Conservation (phyloP, 352 stramenopile genomes). For the Blastocystis hominis region DNA sequence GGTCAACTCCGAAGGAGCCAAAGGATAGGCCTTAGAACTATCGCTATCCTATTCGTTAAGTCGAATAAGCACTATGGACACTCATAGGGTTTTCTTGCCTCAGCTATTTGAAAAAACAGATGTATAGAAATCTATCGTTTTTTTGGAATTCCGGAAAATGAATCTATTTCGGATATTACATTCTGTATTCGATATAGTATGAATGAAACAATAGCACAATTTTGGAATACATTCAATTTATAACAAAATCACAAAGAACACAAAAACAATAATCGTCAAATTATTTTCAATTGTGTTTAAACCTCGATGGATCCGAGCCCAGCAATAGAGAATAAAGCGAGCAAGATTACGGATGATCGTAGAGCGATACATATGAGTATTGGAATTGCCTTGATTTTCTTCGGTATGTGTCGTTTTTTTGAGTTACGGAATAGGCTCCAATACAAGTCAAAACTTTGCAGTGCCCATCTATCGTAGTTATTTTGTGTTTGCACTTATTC, state of each 20-base stretch:
- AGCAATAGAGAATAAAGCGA: background rate
- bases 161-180: background rate
- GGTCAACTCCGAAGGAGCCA: constrained; percentile 92
- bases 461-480: constrained; percentile 20
- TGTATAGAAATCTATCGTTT: background rate
- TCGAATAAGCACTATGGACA: background rate
- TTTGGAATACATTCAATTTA: background rate
- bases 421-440: background rate
- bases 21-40: constrained; percentile 89
- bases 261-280: too few relatives aligned
- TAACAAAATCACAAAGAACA: background rate
- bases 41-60: constrained; percentile 61
- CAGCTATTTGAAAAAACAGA: background rate
- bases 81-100: constrained; percentile 41
- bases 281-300: background rate
- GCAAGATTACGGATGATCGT: background rate
- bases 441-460: constrained; percentile 44
- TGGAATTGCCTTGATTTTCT: constrained; percentile 47
- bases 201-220: background rate
- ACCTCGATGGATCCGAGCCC: background rate
- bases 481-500: background rate
- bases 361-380: constrained; percentile 39
- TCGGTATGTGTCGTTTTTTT: background rate
- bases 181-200: background rate
- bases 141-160: background rate